Evolutionary conservation across 179 eudicot species (phyloP).

Genomic region (Silene coronaria): DNA sequence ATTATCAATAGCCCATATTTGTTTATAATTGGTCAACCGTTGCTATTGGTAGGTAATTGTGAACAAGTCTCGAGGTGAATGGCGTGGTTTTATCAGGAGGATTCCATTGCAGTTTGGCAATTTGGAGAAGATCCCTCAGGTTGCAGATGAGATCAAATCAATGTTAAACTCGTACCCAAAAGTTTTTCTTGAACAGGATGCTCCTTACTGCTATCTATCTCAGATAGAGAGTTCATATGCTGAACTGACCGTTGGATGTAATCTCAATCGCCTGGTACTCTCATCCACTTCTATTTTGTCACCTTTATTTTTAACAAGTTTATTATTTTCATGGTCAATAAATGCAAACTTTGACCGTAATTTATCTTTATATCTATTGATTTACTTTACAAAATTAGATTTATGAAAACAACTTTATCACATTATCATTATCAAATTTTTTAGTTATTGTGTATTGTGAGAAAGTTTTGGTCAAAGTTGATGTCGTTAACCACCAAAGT

Average conservation of each 20-base stretch:
- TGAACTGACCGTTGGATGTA: constrained; percentile 90
- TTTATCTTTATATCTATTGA: no score
- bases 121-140: constrained; percentile 57
- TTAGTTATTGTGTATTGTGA: not conserved
- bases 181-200: constrained; percentile 65
- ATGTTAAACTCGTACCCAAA: constrained; percentile 62
- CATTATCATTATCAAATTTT: not conserved
- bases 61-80: constrained; percentile 79
- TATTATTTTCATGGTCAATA: no score
- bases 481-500: not conserved
- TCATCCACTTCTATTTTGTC: constrained; percentile 7
- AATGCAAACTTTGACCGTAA: no score
- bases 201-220: constrained; percentile 83
- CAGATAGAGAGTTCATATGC: constrained; percentile 58
- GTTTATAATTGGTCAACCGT: not conserved
- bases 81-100: constrained; percentile 59
- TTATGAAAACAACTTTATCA: not conserved
- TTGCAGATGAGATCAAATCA: constrained; percentile 62
- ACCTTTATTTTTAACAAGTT: not conserved
- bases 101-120: constrained; percentile 59
- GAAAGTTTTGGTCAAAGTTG: not conserved
- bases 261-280: constrained; percentile 65
- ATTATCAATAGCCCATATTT: not conserved
- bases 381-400: no score
- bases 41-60: constrained; percentile 56